Evolutionary conservation across 805 yeast species (phyloP), one percentile per base, ranked within the genome.

Genomic region (Wickerhamiella nectarea): DNA sequence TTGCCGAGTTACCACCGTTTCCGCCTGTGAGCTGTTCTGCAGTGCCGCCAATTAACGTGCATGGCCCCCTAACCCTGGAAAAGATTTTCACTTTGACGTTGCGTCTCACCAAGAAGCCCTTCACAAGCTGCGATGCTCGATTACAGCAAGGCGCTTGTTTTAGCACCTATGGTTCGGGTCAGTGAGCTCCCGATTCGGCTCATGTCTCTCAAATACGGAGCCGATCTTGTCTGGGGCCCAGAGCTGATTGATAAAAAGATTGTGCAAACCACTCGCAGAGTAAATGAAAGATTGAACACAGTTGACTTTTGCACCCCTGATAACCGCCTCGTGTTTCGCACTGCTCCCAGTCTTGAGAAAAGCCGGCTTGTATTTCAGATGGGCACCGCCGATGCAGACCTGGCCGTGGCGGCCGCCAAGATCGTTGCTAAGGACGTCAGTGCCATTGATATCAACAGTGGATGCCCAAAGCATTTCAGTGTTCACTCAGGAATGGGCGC

Each of bases 401-500:
- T 86, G 17, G 98, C 98, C 0, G 94, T 86, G 1, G 66, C 79
- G 48, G 98, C 96, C 1, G 96, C 94, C 0, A 64, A 71, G 43
- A 69, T 78, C 35, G 82, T 91, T 3, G 84, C 87, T 7, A 56
- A 68, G 1, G 97, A 91, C 60, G 97, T 91, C 2, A 86, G 76
- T 50, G 97, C 94, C 7, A 80, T 91, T 4, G 98, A 91, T 58
- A 70, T 91, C 46, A 91, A 91, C 60, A 85, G 95, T 22, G 98
- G 98, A 4, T 91, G 98, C 63, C 98, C 98, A 3, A 91, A 89
- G 59, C 96, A 86, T 52, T 91, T 91, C 56, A 81, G 94, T 1
- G 71, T 86, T 2, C 98, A 91, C 60, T 70, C 93, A 0, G 98
- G 98, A 1, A 91, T 91, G 97, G 98, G 98, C 4, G 95, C 97